These are phyloP conservation scores for Scheffersomyces parashehatae DNA, from an alignment of 1,139 yeast species.

Conservation along the genomic window DNA sequence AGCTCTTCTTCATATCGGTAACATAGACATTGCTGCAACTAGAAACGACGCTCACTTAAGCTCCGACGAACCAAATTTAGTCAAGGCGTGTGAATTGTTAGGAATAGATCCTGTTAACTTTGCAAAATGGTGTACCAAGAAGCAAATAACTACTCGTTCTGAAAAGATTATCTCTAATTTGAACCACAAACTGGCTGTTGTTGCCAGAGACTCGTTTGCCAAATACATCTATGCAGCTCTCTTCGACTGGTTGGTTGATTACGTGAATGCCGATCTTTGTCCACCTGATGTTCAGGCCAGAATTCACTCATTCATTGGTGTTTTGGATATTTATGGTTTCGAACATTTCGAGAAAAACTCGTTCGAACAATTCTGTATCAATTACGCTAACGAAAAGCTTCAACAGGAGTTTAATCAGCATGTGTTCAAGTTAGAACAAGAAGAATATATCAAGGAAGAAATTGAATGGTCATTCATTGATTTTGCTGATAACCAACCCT, in stretches of 20 bases:
- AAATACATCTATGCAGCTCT: conserved; percentile 90
- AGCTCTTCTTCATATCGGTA: conserved; percentile 90
- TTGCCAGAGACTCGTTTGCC: conserved; percentile 94
- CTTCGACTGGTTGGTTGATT: conserved; percentile 92
- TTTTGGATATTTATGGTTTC: conserved; percentile 94
- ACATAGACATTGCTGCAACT: conserved; percentile 83
- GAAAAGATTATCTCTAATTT: conserved; percentile 88
- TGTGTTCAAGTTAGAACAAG: conserved; percentile 95
- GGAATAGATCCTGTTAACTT: conserved; percentile 76
- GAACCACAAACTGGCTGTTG: conserved; percentile 81
- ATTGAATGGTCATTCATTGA: conserved; percentile 98
- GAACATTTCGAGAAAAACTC: conserved; percentile 94
- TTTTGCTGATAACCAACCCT: conserved; percentile 95
- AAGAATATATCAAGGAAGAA: conserved; percentile 87
- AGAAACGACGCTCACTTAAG: conserved; percentile 81
- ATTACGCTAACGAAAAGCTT: conserved; percentile 94
- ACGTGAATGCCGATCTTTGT: conserved; percentile 79
- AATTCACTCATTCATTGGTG: conserved; percentile 85
- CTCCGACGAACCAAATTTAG: conserved; percentile 83
- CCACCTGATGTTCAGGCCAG: conserved; percentile 63
- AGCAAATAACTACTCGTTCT: conserved; percentile 88
- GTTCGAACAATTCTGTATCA: conserved; percentile 96
- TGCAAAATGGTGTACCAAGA: conserved; percentile 92
- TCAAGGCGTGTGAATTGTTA: conserved; percentile 80
- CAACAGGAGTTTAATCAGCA: conserved; percentile 98